These are phyloP conservation scores for Prunus padus DNA, from an alignment of 306 rosid genomes.

Conservation along the genomic window DNA sequence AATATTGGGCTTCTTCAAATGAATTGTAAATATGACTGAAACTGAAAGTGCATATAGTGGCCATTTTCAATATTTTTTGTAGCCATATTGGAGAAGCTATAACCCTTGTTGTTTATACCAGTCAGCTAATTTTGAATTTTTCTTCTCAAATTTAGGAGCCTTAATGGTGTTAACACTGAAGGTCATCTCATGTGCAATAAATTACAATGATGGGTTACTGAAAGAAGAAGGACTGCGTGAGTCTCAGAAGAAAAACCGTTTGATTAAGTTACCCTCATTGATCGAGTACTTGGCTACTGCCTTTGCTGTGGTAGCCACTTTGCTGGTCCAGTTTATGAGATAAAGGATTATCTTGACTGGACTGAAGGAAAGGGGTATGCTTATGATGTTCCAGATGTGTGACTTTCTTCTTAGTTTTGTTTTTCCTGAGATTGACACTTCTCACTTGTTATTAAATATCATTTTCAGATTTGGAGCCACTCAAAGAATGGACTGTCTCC, in stretches of 20 bases:
- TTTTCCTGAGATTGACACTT: conserved; percentile 4
- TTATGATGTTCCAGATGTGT: neutral
- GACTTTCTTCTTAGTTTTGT: neutral
- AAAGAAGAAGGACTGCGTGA: conserved; percentile 83
- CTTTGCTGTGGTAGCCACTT: conserved; percentile 93
- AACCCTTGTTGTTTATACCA: neutral
- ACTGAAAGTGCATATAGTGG: neutral
- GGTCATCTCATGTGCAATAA: conserved; percentile 84
- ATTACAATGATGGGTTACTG: conserved; percentile 81
- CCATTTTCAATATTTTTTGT: neutral
- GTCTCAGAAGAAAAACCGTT: conserved; percentile 77
- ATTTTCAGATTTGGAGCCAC: conserved; percentile 69
- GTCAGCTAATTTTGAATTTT: conserved; percentile 26
- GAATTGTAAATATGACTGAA: neutral
- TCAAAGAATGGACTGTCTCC: conserved; percentile 57
- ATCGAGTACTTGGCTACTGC: conserved; percentile 88
- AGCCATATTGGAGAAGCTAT: neutral
- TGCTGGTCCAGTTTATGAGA: conserved; percentile 96
- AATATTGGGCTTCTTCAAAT: neutral
- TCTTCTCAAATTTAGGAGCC: conserved; percentile 57
- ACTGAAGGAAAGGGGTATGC: conserved; percentile 80
- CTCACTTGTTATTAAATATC: conserved; percentile 4
- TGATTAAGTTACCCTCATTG: conserved; percentile 67
- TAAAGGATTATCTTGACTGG: conserved; percentile 95
- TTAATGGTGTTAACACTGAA: conserved; percentile 90